Conservation (phyloP, 2,329 filamentous ascomycete genomes). For the Xylariaceae sp. region DNA sequence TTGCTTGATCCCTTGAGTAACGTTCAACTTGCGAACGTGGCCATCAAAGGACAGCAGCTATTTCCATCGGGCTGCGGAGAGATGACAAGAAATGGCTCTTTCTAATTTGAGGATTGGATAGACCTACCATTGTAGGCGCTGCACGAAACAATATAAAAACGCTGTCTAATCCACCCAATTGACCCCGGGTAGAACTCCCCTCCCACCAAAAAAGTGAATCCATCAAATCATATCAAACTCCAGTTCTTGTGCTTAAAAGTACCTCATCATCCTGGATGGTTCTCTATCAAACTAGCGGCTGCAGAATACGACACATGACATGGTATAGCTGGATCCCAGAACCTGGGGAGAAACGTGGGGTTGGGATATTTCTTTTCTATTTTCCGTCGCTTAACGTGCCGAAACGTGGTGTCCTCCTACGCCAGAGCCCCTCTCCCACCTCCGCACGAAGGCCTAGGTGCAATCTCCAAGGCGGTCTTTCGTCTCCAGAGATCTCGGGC, state of each 20-base stretch:
- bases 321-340: constrained; percentile 17
- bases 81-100: neutral
- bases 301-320: constrained; percentile 9
- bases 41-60: neutral
- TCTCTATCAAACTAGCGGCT: neutral
- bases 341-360: constrained; percentile 24
- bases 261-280: too few relatives aligned
- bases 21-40: neutral
- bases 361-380: constrained; percentile 5
- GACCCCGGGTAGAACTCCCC: too few relatives aligned
- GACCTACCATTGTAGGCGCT: neutral
- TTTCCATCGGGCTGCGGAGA: neutral
- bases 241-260: neutral
- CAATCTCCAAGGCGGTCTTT: neutral
- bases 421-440: constrained; percentile 4
- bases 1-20: constrained; percentile 1
- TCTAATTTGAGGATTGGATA: neutral
- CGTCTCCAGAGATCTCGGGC: too few relatives aligned
- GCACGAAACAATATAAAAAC: neutral
- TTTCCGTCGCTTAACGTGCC: constrained; percentile 7
- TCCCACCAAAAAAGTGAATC: neutral
- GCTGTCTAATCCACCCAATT: too few relatives aligned
- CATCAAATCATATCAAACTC: constrained; percentile 4
- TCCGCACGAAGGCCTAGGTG: constrained; percentile 6
- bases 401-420: neutral